Evolutionary conservation across 2,329 filamentous ascomycete species (phyloP).

Genomic region (Aspergillus arachidicola): DNA sequence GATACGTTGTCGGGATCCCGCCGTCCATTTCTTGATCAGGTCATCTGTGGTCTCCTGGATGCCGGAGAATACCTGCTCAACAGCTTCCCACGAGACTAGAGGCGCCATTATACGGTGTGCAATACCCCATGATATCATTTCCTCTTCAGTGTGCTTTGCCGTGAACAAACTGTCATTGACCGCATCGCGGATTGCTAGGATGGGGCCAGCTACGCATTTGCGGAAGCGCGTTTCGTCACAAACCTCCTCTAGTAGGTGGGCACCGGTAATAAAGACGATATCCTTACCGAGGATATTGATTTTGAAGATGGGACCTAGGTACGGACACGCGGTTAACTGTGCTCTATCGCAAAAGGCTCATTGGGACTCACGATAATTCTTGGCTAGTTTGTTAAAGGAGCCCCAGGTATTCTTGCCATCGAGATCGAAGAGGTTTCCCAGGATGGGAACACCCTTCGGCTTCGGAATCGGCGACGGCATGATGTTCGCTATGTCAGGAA

Average conservation of each 20-base stretch:
- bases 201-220: constrained; percentile 53
- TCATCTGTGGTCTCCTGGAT: constrained; percentile 55
- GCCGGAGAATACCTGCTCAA: constrained; percentile 48
- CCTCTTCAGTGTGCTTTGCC: constrained; percentile 43
- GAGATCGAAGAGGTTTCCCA: constrained; percentile 57
- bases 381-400: constrained; percentile 52
- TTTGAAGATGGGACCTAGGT: constrained; percentile 61
- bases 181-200: constrained; percentile 61
- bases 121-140: constrained; percentile 61
- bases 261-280: constrained; percentile 55
- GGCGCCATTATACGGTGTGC: constrained; percentile 57
- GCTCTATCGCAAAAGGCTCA: background rate
- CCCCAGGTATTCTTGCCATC: constrained; percentile 54
- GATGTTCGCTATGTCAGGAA: constrained; percentile 2
- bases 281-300: constrained; percentile 52
- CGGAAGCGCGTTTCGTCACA: constrained; percentile 68
- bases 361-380: constrained; percentile 49
- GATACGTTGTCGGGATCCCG: constrained; percentile 44
- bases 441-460: constrained; percentile 53
- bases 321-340: background rate
- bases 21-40: constrained; percentile 55
- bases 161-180: constrained; percentile 71
- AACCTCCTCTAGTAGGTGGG: constrained; percentile 63
- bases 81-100: constrained; percentile 45
- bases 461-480: constrained; percentile 55